A percentile compares a stretch with the other conserved stretches of the same genome.
Conservation (phyloP, 1,139 yeast species). For the Candida glucosophila region DNA sequence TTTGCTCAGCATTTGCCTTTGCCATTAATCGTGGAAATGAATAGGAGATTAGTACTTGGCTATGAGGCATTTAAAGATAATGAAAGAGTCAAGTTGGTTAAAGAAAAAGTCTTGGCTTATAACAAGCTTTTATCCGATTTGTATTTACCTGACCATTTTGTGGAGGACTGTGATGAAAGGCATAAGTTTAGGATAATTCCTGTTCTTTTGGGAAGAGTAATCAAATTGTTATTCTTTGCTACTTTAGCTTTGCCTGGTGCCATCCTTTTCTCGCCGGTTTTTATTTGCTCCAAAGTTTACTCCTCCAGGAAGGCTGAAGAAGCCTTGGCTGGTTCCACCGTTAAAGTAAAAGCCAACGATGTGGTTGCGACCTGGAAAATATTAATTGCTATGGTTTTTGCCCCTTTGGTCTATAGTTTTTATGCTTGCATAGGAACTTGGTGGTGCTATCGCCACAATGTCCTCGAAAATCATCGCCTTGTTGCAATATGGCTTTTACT, state of each 20-base stretch:
- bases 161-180: slow-evolving; percentile 50
- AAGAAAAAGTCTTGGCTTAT: slow-evolving; percentile 55
- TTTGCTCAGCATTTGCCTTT: slow-evolving; percentile 63
- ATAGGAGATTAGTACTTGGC: slow-evolving; percentile 74
- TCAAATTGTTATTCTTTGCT: slow-evolving; percentile 46
- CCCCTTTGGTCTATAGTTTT: slow-evolving; percentile 75
- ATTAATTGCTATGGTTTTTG: slow-evolving; percentile 77
- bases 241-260: slow-evolving; percentile 77
- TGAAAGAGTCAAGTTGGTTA: slow-evolving; percentile 55
- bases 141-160: slow-evolving; percentile 86
- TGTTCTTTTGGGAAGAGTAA: slow-evolving; percentile 43
- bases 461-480: slow-evolving; percentile 10
- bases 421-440: slow-evolving; percentile 67
- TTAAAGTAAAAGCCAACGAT: slow-evolving; percentile 84
- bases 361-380: slow-evolving; percentile 96
- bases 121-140: slow-evolving; percentile 58
- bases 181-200: slow-evolving; percentile 37
- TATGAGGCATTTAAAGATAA: slow-evolving; percentile 67
- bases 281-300: slow-evolving; percentile 64
- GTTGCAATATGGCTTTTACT: slow-evolving; percentile 37
- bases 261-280: slow-evolving; percentile 78
- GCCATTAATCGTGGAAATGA: slow-evolving; percentile 81
- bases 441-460: slow-evolving; percentile 6
- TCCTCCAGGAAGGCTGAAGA: slow-evolving; percentile 64
- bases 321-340: slow-evolving; percentile 84